These are phyloP conservation scores for Elaeis oleifera DNA, from an alignment of 202 grass and related monocot genomes.

Conservation along the genomic window DNA sequence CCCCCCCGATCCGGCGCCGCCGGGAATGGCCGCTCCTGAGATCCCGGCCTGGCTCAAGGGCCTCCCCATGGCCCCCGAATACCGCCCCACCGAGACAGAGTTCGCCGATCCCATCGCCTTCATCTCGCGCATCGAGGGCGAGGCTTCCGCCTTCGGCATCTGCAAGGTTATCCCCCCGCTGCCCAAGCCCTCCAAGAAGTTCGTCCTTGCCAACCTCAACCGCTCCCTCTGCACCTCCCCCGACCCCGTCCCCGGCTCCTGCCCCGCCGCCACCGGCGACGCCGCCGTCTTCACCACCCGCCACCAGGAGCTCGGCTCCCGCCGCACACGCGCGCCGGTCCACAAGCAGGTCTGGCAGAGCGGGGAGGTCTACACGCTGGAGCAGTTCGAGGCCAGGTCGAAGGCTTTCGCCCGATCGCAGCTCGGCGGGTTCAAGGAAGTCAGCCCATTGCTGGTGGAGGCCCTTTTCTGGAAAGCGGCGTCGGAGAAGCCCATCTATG, in stretches of 20 bases:
- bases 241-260: neutral
- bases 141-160: conserved; percentile 80
- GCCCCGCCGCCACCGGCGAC: neutral
- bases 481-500: conserved; percentile 54
- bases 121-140: conserved; percentile 77
- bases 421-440: conserved; percentile 51
- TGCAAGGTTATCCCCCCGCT: conserved; percentile 96
- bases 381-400: conserved; percentile 85
- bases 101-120: conserved; percentile 96
- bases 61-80: conserved; percentile 83
- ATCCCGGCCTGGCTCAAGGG: conserved; percentile 65
- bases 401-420: conserved; percentile 54
- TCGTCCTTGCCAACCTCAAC: conserved; percentile 80
- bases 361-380: conserved; percentile 73
- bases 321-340: conserved; percentile 36
- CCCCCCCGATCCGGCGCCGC: no score
- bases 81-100: conserved; percentile 93
- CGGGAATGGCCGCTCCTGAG: conserved; percentile 19
- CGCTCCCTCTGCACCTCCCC: conserved; percentile 41
- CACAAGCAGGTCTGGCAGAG: conserved; percentile 97
- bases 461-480: conserved; percentile 84
- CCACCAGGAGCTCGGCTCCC: conserved; percentile 75
- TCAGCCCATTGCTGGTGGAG: conserved; percentile 57
- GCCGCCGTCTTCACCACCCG: conserved; percentile 61
- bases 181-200: conserved; percentile 67